Evolutionary conservation across 176 grass and related monocot genomes (phyloP), one percentile per base, ranked within the genome.

Genomic region (Oryza meridionalis): DNA sequence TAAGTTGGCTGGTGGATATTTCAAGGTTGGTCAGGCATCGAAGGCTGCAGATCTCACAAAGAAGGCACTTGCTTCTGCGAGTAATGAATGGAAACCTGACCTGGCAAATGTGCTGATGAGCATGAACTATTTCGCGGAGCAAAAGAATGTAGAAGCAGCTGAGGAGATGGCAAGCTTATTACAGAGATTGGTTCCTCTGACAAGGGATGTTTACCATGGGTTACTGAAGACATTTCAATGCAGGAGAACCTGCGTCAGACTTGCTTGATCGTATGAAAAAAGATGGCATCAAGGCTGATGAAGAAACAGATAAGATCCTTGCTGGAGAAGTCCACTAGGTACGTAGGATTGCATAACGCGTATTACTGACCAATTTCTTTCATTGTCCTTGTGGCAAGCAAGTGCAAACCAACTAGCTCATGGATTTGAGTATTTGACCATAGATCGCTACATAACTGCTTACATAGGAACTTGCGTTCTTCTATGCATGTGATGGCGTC

Each of bases 71-170:
- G 59, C 32, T 25, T 67, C 47, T 7, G 88, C 44, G 1, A 58
- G 5, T 81, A 6, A 11, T 78, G 51, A 13, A 70, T 94, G 88
- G 86, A 84, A 78, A 79, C 92, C 86, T 55, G 73, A 87, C 37
- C 80, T 67, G 74, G 16, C 11, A 12, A 88, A 88, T 85, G 79
- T 84, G 59, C 38, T 85, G 40, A 46, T 77, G 76, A 80, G 87
- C 75, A 77, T 94, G 29, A 59, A 83, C 15, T 65, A 92, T 77
- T 89, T 87, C 38, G 64, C 49, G 78, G 75, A 88, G 2, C 84
- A 88, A 59, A 88, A 90, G 65, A 88, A 94, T 90, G 90, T 90
- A 50, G 81, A 81, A 80, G 84, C 73, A 68, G 90, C 92, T 1
- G 92, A 94, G 84, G 74, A 92, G 65, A 81, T 94, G 67, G 77